Evolutionary conservation across 2,329 filamentous ascomycete genomes (phyloP).

Genomic region (Rutstroemia sp.): DNA sequence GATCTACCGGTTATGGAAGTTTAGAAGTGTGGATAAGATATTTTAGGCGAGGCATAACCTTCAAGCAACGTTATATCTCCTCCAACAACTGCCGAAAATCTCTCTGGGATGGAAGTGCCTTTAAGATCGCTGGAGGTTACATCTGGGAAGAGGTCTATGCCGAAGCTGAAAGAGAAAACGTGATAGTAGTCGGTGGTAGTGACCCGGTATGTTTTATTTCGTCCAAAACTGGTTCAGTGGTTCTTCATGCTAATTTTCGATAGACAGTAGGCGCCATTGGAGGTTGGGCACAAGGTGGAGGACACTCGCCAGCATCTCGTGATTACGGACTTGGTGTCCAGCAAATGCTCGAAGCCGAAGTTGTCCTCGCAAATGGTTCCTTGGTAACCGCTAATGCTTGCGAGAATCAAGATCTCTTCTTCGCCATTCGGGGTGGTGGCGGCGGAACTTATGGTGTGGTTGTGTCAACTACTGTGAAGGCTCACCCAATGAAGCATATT

Average conservation of each 20-base stretch:
- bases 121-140: conserved; percentile 32
- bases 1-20: conserved; percentile 28
- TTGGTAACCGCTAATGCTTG: conserved; percentile 23
- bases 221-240: conserved; percentile 17
- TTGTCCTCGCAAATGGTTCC: conserved; percentile 15
- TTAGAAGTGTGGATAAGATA: conserved; percentile 41
- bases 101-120: conserved; percentile 29
- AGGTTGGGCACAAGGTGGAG: conserved; percentile 36
- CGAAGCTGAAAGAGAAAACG: conserved; percentile 26
- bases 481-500: conserved; percentile 30
- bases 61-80: conserved; percentile 20
- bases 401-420: conserved; percentile 29
- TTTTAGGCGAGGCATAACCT: conserved; percentile 29
- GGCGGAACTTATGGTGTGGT: conserved; percentile 31
- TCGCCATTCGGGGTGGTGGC: conserved; percentile 31
- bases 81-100: conserved; percentile 21
- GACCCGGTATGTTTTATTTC: conserved; percentile 19
- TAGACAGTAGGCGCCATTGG: conserved; percentile 30
- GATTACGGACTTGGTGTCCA: conserved; percentile 38
- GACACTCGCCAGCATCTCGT: conserved; percentile 33
- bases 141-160: conserved; percentile 31
- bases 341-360: conserved; percentile 34
- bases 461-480: conserved; percentile 35
- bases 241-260: not conserved
- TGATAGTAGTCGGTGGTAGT: conserved; percentile 32